Percentiles rank a stretch among this genome's conserved stretches.
Evolutionary conservation across 108 stramenopile genomes (phyloP).

Genomic region (Asterionellopsis glacialis): DNA sequence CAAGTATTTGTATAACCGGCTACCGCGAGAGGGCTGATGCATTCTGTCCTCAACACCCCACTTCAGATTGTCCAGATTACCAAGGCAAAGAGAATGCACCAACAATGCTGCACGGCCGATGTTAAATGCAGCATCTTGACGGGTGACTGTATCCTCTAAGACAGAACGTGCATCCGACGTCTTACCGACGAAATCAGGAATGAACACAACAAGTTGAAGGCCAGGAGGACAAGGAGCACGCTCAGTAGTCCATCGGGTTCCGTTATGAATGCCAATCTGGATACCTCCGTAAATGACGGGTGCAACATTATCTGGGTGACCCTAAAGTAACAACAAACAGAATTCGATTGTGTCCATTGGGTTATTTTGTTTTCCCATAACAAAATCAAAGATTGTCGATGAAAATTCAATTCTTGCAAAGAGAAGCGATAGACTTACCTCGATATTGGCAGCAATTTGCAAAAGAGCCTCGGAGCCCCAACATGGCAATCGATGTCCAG

Average conservation of each 20-base stretch:
- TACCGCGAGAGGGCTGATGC: conserved; percentile 96
- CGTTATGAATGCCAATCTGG: conserved; percentile 97
- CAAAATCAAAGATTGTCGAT: too few relatives aligned
- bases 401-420: too few relatives aligned
- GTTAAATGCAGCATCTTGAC: conserved; percentile 93
- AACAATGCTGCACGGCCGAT: conserved; percentile 95
- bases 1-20: conserved; percentile 88
- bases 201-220: conserved; percentile 93
- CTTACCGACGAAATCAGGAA: conserved; percentile 96
- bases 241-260: conserved; percentile 92
- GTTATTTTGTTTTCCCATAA: too few relatives aligned
- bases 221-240: conserved; percentile 87
- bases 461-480: conserved; percentile 94
- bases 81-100: conserved; percentile 85
- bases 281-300: conserved; percentile 98
- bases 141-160: conserved; percentile 63
- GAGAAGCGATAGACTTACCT: conserved; percentile 27
- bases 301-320: conserved; percentile 98
- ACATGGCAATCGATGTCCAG: conserved; percentile 93
- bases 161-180: conserved; percentile 89
- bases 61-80: conserved; percentile 90
- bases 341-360: neutral
- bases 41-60: conserved; percentile 91
- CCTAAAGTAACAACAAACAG: conserved; percentile 32
- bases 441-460: conserved; percentile 96